Conservation (phyloP, 208 protist genomes). For the Crithidia mellificae region DNA sequence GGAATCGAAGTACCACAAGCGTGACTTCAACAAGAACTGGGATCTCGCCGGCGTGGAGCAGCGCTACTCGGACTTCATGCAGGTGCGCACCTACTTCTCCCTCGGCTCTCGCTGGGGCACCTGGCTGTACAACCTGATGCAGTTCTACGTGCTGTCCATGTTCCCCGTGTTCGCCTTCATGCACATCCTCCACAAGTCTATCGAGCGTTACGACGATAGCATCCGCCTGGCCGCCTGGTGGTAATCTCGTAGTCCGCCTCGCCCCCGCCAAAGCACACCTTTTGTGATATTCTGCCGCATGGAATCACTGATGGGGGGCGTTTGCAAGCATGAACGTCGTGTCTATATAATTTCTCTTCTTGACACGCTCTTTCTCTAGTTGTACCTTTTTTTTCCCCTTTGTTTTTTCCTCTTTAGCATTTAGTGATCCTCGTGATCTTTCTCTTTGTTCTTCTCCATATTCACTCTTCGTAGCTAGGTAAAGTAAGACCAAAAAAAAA, state of each 20-base stretch:
- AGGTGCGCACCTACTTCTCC: slow-evolving; percentile 89
- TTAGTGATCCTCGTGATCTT: slow-evolving; percentile 13
- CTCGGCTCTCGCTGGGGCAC: slow-evolving; percentile 86
- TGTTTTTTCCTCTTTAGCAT: slow-evolving; percentile 16
- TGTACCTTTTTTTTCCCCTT: slow-evolving; percentile 17
- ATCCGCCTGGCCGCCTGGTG: slow-evolving; percentile 88
- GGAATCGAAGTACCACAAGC: slow-evolving; percentile 90
- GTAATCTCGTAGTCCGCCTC: slow-evolving; percentile 39
- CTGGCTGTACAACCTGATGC: slow-evolving; percentile 89
- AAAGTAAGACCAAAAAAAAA: neutral
- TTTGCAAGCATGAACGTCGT: neutral
- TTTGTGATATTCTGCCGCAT: neutral
- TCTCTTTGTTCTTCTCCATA: slow-evolving; percentile 7
- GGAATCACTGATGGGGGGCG: neutral
- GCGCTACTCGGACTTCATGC: slow-evolving; percentile 89
- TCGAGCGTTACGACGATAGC: slow-evolving; percentile 84
- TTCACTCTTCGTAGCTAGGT: slow-evolving; percentile 27
- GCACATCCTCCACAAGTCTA: slow-evolving; percentile 79
- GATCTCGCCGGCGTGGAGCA: slow-evolving; percentile 88
- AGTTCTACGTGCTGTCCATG: slow-evolving; percentile 87
- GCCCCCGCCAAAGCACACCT: neutral
- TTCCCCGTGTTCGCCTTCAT: slow-evolving; percentile 83
- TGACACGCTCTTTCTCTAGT: neutral
- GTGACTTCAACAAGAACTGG: slow-evolving; percentile 92
- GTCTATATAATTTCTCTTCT: neutral